Evolutionary conservation across 805 yeast genomes (phyloP).

Genomic region (Hanseniaspora valbyensis): DNA sequence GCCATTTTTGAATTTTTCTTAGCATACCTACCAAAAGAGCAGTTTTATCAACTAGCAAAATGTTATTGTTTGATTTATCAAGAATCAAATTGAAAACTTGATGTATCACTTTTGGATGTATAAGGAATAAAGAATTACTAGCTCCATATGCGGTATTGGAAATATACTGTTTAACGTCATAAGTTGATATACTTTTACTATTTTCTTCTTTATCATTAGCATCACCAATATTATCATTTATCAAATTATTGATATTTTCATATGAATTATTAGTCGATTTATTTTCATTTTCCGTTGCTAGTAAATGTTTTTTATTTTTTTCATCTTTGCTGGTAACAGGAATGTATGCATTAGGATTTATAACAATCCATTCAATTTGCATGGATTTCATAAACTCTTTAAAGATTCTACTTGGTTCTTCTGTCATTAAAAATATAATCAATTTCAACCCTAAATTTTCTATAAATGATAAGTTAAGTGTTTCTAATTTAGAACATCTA

Average conservation of each 20-base stretch:
- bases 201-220: conserved; percentile 10
- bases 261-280: too few relatives aligned
- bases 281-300: too few relatives aligned
- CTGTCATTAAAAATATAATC: conserved; percentile 70
- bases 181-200: conserved; percentile 1
- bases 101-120: conserved; percentile 53
- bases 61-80: conserved; percentile 51
- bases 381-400: conserved; percentile 52
- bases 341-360: conserved; percentile 25
- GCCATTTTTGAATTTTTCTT: conserved; percentile 81
- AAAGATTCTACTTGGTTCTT: conserved; percentile 65
- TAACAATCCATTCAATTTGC: conserved; percentile 37
- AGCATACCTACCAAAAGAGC: conserved; percentile 71
- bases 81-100: conserved; percentile 56
- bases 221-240: conserved; percentile 3
- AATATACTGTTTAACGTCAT: conserved; percentile 7
- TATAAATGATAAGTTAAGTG: conserved; percentile 65
- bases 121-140: conserved; percentile 63
- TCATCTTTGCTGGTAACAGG: conserved; percentile 10
- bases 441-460: conserved; percentile 60
- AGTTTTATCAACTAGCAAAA: conserved; percentile 67
- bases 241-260: too few relatives aligned
- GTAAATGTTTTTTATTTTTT: conserved; percentile 15
- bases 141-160: conserved; percentile 25
- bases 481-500: conserved; percentile 68